Conservation (phyloP, 805 yeast species). For the Candida germanica region DNA sequence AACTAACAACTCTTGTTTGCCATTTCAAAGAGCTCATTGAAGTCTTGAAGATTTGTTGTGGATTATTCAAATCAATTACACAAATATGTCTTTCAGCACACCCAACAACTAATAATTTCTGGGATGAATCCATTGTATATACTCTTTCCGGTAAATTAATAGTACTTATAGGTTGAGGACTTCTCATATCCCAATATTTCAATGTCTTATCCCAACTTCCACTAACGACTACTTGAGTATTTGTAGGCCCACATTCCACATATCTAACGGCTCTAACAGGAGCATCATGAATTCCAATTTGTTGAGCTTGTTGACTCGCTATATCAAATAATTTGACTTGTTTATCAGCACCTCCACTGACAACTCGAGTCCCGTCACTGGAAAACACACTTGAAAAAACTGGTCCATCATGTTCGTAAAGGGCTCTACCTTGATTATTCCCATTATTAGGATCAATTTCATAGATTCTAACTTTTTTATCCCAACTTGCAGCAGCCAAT, state of each 20-base stretch:
- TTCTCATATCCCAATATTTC: conserved; percentile 92
- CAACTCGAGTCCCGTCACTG: conserved; percentile 79
- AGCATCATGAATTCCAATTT: conserved; percentile 82
- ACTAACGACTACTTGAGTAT: conserved; percentile 77
- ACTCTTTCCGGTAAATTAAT: conserved; percentile 86
- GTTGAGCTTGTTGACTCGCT: conserved; percentile 75
- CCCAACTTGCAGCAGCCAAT: conserved; percentile 88
- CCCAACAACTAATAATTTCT: conserved; percentile 83
- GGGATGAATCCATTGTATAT: conserved; percentile 80
- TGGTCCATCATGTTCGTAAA: conserved; percentile 88
- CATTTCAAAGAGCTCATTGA: conserved; percentile 76
- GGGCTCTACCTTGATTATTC: conserved; percentile 79
- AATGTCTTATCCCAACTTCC: conserved; percentile 97
- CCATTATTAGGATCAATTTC: conserved; percentile 75
- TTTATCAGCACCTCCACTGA: conserved; percentile 85
- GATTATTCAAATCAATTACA: conserved; percentile 76
- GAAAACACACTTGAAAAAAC: conserved; percentile 82
- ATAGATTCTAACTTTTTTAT: conserved; percentile 87
- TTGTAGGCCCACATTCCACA: conserved; percentile 82
- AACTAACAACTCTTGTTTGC: conserved; percentile 80
- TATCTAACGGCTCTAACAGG: conserved; percentile 72
- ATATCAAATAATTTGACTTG: conserved; percentile 81
- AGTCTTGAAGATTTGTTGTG: conserved; percentile 76
- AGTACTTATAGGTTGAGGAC: conserved; percentile 77
- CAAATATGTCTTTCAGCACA: conserved; percentile 86